Evolutionary conservation across 202 grass and related monocot genomes (phyloP).

Genomic region (Tripidium arundinaceum): DNA sequence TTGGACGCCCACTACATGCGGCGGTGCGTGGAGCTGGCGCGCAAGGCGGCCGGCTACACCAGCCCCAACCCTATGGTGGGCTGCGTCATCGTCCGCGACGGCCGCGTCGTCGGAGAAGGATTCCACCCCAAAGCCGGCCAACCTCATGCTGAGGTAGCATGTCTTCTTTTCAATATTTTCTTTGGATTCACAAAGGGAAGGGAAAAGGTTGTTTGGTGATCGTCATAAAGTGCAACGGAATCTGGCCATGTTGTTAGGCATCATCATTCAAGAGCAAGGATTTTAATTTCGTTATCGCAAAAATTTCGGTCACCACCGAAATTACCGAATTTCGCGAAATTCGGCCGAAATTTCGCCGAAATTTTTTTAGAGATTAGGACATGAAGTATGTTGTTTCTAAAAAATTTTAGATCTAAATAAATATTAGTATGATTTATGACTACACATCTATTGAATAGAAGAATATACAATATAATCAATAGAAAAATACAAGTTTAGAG

Average conservation of each 20-base stretch:
- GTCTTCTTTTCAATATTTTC: background rate
- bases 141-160: slow-evolving; percentile 59
- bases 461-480: too few relatives aligned
- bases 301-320: too few relatives aligned
- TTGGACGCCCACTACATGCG: slow-evolving; percentile 71
- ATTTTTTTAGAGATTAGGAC: too few relatives aligned
- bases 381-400: too few relatives aligned
- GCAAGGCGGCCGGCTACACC: slow-evolving; percentile 64
- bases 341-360: too few relatives aligned
- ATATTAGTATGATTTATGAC: too few relatives aligned
- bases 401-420: too few relatives aligned
- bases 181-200: background rate
- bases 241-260: background rate
- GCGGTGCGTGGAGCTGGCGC: slow-evolving; percentile 71
- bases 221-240: background rate
- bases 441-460: too few relatives aligned
- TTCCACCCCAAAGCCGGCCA: slow-evolving; percentile 71
- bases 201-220: background rate
- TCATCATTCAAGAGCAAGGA: too few relatives aligned
- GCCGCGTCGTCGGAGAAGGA: slow-evolving; percentile 53
- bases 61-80: slow-evolving; percentile 80
- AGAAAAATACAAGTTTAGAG: too few relatives aligned
- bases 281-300: too few relatives aligned
- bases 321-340: too few relatives aligned
- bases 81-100: slow-evolving; percentile 68